phyloP scores from a whole-genome alignment of 2,329 filamentous ascomycete species.

The Beauveria sp. region DNA sequence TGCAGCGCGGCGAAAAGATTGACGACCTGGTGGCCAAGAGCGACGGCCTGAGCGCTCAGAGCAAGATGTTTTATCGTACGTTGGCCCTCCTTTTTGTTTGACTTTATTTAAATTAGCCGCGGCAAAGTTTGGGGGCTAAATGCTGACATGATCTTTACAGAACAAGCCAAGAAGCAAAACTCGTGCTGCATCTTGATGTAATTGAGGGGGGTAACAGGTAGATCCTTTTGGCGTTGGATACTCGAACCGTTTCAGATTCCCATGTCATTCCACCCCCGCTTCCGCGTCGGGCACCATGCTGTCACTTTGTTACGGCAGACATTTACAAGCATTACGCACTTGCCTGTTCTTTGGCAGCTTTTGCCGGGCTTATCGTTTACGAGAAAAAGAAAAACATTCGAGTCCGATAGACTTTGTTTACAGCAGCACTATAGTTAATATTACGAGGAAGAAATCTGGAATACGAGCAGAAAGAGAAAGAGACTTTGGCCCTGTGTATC shows the following conservation, averaged over 20 bases:
- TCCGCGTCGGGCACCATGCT: neutral
- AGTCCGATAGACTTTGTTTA: conserved; percentile 4
- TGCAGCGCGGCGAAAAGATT: conserved; percentile 94
- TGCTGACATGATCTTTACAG: conserved; percentile 22
- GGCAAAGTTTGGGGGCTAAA: neutral
- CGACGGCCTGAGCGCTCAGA: conserved; percentile 80
- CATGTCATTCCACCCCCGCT: neutral
- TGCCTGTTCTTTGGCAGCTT: neutral
- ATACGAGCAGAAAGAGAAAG: neutral
- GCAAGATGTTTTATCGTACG: conserved; percentile 95
- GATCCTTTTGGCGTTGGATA: conserved; percentile 22
- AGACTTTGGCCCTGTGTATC: neutral
- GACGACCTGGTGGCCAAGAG: conserved; percentile 91
- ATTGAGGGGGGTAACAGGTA: neutral
- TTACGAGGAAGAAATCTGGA: neutral
- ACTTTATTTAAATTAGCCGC: too few relatives aligned
- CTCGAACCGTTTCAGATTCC: conserved; percentile 1
- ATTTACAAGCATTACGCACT: neutral
- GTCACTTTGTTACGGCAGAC: neutral
- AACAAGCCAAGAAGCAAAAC: conserved; percentile 72
- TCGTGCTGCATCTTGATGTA: conserved; percentile 68
- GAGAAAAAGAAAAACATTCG: neutral
- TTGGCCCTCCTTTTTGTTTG: conserved; percentile 11
- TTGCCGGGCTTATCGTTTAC: neutral
- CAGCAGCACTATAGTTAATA: neutral